Base-by-base conservation (phyloP, 495 filamentous ascomycete genomes). In the Letharia columbiana region DNA sequence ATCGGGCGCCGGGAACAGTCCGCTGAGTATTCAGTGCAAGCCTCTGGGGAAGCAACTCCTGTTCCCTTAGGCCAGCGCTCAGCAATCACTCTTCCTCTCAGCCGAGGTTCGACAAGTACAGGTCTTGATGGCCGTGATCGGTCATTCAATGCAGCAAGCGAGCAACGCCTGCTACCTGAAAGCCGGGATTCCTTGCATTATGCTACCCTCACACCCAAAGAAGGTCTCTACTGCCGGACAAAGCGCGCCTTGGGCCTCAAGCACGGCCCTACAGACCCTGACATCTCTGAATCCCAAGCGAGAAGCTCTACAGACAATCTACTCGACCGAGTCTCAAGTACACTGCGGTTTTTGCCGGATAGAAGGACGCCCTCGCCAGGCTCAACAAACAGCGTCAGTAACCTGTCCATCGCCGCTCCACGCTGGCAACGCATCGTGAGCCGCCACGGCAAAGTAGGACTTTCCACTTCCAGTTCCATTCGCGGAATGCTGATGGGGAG, bases 181-280 rank as follows among this genome's bases (percentile, higher is more conserved):
- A 60, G 17, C 18, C 49, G 20, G 20, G 56, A 57, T 10, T 33
- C 52, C 18, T 15, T n/a, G 17, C 13, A 66, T 9, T 45, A 31
- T 61, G 47, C 50, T 13, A 9, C n/a, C 45, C 47, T 63, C 61
- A 35, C 49, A 28, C 65, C 49, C n/a, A 70, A 54, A 33, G 66
- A 72, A 67, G 68, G 66, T 31, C 57, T 72, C 17, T 65, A 67
- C 40, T 63, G 62, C 40, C 66, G 65, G 31, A 72, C 68, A 33
- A 72, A 70, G 65, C 68, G 68, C 39, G 60, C 61, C 1, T 45
- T 72, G 15, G 70, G 70, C 13, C 52, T 72, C 42, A 70, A 66
- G 41, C 61, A 37, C 12, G 42, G 40, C 20, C 12, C 42, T 6
- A 41, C 20, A 11, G 31, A 40, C 42, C 44, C 35, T 45, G 13